Base-by-base conservation (phyloP, 129 eudicot genomes). In the Mikania micrantha region DNA sequence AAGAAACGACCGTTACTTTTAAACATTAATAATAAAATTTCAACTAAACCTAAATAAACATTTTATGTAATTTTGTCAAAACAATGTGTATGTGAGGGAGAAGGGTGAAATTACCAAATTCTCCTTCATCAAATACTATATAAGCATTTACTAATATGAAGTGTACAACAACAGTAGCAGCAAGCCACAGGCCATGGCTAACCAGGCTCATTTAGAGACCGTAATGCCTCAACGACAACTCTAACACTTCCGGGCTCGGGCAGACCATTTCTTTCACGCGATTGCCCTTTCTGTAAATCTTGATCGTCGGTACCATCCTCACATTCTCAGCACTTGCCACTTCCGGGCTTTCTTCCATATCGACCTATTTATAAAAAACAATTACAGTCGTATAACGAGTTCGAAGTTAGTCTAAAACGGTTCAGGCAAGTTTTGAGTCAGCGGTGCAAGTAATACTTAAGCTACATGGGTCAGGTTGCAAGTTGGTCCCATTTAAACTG, bases 211-310 rank as follows among this genome's bases (percentile, higher is more conserved):
- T 69, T 75, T 77, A 91, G 59, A 73, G 45, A 78, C 88, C 82
- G 82, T 88, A 92, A 78, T 88, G 95, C 82, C 79, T 76, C 75
- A 93, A 83, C 28, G 92, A 86, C 4, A 92, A 80, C 70, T 93
- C 96, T 82, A 93, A 66, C 62, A 84, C 85, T 76, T 88, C 95
- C 9, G 70, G 85, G 49, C 86, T 84, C 4, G 98, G 95, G 80
- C 88, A 82, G 16, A 88, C 83, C 83, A 86, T 79, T 81, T 86
- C 95, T 78, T 88, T 88, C 49, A 88, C 85, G 8, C 92, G 86
- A 63, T 31, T 77, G 19, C 92, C 96, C 21, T 79, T 81, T 79
- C 75, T 89, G 81, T 88, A 93, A 20, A 93, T 86, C 81, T 89
- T 93, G 72, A 88, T 61, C 19, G 92, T 93, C 1, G 98, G 98